Evolutionary conservation across 2,329 filamentous ascomycete species (phyloP).

Genomic region (Sordariomycetes sp.): DNA sequence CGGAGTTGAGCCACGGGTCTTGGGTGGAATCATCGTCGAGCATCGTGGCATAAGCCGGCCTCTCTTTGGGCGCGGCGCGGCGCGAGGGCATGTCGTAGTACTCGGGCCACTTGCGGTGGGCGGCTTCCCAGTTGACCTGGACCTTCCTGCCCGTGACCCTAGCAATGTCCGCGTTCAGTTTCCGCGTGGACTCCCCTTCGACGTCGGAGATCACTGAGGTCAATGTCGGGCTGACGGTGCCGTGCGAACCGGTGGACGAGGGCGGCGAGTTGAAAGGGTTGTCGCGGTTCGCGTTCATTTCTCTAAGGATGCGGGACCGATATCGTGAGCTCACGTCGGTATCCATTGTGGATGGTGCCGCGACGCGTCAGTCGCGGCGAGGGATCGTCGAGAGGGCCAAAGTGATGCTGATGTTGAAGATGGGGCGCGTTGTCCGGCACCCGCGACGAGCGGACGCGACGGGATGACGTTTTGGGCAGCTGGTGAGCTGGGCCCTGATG

Average conservation of each 20-base stretch:
- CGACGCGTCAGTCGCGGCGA: background rate
- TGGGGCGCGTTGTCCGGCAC: background rate
- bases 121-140: constrained; percentile 31
- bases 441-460: constrained; percentile 4
- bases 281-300: constrained; percentile 40
- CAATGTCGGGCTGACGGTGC: constrained; percentile 42
- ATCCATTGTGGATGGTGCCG: constrained; percentile 21
- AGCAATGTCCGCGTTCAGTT: constrained; percentile 36
- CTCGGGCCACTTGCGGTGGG: constrained; percentile 41
- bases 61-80: constrained; percentile 25
- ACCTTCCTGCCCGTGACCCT: constrained; percentile 27
- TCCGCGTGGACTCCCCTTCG: constrained; percentile 42
- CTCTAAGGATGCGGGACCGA: constrained; percentile 36
- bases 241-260: constrained; percentile 46
- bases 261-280: constrained; percentile 49
- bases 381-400: background rate
- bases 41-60: constrained; percentile 24
- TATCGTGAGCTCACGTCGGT: constrained; percentile 26
- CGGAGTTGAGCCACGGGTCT: constrained; percentile 25
- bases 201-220: constrained; percentile 42
- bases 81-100: constrained; percentile 28
- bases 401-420: background rate
- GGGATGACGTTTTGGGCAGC: background rate
- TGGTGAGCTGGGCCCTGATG: background rate
- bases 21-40: constrained; percentile 30